Evolutionary conservation across 192 early-diverging fungal genomes (phyloP).

Genomic region (Backusella sp.): DNA sequence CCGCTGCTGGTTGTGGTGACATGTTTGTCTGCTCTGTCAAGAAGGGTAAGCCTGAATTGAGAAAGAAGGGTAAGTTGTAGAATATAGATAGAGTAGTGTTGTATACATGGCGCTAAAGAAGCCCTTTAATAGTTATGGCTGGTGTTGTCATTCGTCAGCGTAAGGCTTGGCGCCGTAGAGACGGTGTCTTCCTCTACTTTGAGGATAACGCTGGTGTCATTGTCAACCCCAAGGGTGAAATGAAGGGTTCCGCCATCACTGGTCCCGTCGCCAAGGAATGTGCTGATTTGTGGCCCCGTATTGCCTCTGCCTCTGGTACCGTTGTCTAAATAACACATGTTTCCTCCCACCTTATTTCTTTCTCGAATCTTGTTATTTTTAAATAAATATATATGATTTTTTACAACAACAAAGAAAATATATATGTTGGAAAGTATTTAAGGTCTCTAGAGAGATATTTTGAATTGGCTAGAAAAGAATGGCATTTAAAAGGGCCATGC

Average conservation of each 20-base stretch:
- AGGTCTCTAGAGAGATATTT: too few species aligned
- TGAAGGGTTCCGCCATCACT: slow-evolving; percentile 84
- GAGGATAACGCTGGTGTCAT: slow-evolving; percentile 99
- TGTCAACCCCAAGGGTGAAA: slow-evolving; percentile 68
- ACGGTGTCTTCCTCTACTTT: slow-evolving; percentile 99
- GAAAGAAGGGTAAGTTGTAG: slow-evolving; percentile 90
- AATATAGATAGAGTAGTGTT: too few species aligned
- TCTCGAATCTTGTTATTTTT: too few species aligned
- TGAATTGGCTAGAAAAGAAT: too few species aligned
- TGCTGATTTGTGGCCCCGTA: slow-evolving; percentile 99
- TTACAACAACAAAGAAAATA: too few species aligned
- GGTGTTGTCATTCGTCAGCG: slow-evolving; percentile 99
- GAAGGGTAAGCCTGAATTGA: slow-evolving; percentile 99
- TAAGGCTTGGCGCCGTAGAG: slow-evolving; percentile 98
- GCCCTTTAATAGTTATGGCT: slow-evolving; percentile 74
- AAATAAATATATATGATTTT: too few species aligned
- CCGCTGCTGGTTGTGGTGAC: slow-evolving; percentile 97
- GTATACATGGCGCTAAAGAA: too few species aligned
- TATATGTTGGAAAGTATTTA: too few species aligned
- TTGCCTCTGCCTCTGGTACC: slow-evolving; percentile 87
- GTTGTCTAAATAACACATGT: slow-evolving; percentile 42
- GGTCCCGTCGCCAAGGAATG: slow-evolving; percentile 99
- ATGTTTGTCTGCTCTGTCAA: slow-evolving; percentile 99
- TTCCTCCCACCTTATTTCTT: not conserved
- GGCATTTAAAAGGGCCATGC: too few species aligned